These are phyloP conservation scores for Pyricularia pennisetigena DNA, from an alignment of 2,329 filamentous ascomycete species.

Conservation along the genomic window DNA sequence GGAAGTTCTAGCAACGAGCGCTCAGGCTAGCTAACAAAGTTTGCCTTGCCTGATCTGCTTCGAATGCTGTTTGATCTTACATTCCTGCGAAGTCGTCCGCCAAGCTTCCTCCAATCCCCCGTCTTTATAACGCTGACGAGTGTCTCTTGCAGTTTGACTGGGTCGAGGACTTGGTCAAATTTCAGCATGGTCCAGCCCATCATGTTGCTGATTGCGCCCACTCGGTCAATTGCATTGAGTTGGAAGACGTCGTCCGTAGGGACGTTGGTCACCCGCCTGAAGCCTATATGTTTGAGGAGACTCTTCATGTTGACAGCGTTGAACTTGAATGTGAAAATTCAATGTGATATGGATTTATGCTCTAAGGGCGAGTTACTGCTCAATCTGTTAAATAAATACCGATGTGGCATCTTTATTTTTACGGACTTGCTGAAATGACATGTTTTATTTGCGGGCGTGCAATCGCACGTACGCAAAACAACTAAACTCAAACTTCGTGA, in stretches of 20 bases:
- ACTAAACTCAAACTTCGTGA: too few species aligned
- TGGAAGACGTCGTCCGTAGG: constrained; percentile 19
- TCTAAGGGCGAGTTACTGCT: background rate
- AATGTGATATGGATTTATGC: background rate
- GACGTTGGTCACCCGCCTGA: constrained; percentile 6
- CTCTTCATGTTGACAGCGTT: background rate
- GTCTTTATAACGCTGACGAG: constrained; percentile 27
- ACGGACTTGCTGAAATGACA: background rate
- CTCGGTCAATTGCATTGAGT: constrained; percentile 20
- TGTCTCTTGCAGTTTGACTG: constrained; percentile 23
- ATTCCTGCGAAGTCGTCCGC: constrained; percentile 29
- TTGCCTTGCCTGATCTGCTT: background rate
- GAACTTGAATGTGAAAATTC: background rate
- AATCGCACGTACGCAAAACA: too few species aligned
- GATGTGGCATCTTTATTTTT: background rate
- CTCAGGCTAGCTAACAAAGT: background rate
- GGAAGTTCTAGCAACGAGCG: background rate
- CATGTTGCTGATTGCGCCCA: constrained; percentile 12
- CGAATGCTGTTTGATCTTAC: constrained; percentile 13
- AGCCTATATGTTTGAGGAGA: background rate
- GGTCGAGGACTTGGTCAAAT: constrained; percentile 36
- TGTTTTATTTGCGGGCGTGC: too few species aligned
- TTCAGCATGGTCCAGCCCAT: constrained; percentile 23
- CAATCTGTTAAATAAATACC: background rate
- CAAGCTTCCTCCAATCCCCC: constrained; percentile 35